Evolutionary conservation across 805 yeast genomes (phyloP).

Genomic region (Kazachstania kunashirensis): DNA sequence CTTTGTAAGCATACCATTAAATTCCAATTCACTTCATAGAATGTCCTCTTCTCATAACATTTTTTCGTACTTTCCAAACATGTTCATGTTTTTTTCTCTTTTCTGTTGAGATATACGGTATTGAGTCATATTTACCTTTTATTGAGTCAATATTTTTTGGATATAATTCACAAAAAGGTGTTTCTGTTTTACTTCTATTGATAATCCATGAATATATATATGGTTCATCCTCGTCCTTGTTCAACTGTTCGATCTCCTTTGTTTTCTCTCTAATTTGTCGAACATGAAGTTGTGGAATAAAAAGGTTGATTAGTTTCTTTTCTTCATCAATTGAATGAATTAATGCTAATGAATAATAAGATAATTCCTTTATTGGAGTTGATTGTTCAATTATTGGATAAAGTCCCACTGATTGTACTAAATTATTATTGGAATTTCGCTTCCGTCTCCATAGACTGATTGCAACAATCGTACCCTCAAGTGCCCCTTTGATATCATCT

Average conservation of each 20-base stretch:
- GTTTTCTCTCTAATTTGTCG: constrained; percentile 8
- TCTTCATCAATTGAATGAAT: constrained; percentile 53
- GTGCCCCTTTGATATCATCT: constrained; percentile 28
- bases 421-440: constrained; percentile 7
- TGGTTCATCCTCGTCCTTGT: constrained; percentile 4
- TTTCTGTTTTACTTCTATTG: constrained; percentile 53
- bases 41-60: constrained; percentile 40
- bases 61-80: constrained; percentile 49
- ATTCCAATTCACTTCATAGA: constrained; percentile 16
- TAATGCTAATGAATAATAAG: constrained; percentile 35
- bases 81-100: constrained; percentile 39
- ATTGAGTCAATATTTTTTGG: constrained; percentile 19
- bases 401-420: too few species aligned
- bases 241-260: background rate
- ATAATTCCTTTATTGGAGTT: background rate
- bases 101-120: constrained; percentile 40
- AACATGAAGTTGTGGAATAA: constrained; percentile 36
- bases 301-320: constrained; percentile 39
- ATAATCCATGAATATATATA: constrained; percentile 33
- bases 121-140: constrained; percentile 7
- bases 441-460: constrained; percentile 13
- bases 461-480: constrained; percentile 32
- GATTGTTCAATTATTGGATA: constrained; percentile 19
- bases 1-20: too few species aligned
- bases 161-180: constrained; percentile 50